These are phyloP conservation scores for Solanum paucissectum DNA, from an alignment of 257 asterid genomes.

Conservation along the genomic window DNA sequence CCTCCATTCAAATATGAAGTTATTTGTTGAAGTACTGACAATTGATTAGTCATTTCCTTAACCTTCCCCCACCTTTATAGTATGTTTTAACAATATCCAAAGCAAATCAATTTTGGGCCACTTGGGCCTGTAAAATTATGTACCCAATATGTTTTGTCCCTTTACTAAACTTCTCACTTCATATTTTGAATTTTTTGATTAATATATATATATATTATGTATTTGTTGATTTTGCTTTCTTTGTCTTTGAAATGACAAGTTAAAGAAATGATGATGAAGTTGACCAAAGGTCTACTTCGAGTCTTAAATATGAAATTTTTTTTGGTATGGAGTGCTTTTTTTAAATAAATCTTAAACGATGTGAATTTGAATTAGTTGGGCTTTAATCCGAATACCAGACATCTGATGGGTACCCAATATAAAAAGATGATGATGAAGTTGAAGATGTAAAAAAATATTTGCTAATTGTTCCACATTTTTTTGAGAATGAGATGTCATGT, in stretches of 20 bases:
- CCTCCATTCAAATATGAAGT: not conserved
- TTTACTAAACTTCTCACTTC: not conserved
- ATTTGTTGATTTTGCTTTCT: not conserved
- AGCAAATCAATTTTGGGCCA: not conserved
- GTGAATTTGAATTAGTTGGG: no score
- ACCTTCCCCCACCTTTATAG: not conserved
- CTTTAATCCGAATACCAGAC: no score
- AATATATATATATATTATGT: not conserved
- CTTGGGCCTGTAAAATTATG: not conserved
- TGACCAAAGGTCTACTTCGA: not conserved
- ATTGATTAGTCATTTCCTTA: slow-evolving; percentile 3
- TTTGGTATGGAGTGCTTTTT: not conserved
- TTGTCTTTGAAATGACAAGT: not conserved
- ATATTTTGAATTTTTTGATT: not conserved
- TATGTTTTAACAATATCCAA: not conserved
- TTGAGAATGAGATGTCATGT: no score
- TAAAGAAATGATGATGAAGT: not conserved
- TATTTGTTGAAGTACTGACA: not conserved
- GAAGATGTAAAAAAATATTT: no score
- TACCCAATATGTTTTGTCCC: not conserved
- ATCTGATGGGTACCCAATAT: no score
- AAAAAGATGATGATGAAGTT: not conserved
- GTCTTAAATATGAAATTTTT: no score
- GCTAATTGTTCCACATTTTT: not conserved
- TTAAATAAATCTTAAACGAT: fast-evolving